phyloP scores from a whole-genome alignment of 75 land plant genomes.

The Adiantum capillusveneris region DNA sequence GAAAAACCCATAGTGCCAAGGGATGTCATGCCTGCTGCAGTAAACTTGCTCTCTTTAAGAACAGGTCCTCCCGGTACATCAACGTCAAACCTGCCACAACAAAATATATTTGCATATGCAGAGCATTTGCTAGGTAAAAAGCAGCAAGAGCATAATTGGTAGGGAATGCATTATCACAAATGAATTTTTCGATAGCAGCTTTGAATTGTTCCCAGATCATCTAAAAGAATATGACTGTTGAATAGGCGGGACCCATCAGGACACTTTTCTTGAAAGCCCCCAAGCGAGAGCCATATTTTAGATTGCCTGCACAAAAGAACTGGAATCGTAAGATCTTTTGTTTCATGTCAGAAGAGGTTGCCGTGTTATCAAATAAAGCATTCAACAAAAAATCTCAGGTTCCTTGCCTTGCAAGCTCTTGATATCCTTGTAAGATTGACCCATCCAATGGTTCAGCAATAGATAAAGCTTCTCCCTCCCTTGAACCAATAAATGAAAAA shows the following conservation, averaged over 20 bases:
- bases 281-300: conserved; percentile 85
- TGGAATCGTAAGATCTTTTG: too few relatives aligned
- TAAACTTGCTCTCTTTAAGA: conserved; percentile 78
- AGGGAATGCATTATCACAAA: conserved; percentile 47
- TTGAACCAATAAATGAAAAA: conserved; percentile 71
- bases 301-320: conserved; percentile 46
- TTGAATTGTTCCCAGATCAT: conserved; percentile 62
- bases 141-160: neutral
- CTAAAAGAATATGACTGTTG: conserved; percentile 87
- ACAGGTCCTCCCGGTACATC: conserved; percentile 89
- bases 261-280: conserved; percentile 96
- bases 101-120: neutral
- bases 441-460: conserved; percentile 87
- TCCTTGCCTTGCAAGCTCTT: conserved; percentile 76
- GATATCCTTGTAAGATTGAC: conserved; percentile 69
- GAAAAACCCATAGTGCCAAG: neutral
- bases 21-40: conserved; percentile 55
- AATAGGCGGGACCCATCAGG: conserved; percentile 64
- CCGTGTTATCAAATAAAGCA: neutral
- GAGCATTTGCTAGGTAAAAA: neutral
- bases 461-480: conserved; percentile 53
- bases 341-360: neutral
- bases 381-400: neutral
- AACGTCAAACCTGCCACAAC: conserved; percentile 84
- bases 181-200: conserved; percentile 77